phyloP scores from a whole-genome alignment of 1,139 yeast genomes.

The Lodderomyces parapsilosis region DNA sequence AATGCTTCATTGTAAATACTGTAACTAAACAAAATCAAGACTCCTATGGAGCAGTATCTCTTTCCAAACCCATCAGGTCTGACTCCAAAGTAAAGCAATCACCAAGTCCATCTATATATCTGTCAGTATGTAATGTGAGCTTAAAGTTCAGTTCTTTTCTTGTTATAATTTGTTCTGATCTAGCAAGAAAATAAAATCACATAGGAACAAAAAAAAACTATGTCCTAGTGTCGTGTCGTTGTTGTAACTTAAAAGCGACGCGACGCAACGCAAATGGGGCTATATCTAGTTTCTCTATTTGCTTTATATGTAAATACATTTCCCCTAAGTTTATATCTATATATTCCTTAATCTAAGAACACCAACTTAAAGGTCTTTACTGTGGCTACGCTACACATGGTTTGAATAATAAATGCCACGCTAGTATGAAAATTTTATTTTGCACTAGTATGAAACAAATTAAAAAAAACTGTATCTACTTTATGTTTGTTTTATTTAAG shows the following conservation, averaged over 20 bases:
- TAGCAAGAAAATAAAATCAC: background rate
- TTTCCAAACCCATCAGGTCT: background rate
- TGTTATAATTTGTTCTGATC: background rate
- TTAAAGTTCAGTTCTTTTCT: background rate
- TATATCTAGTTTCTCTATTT: background rate
- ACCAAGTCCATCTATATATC: background rate
- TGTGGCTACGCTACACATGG: background rate
- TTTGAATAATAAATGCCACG: no score
- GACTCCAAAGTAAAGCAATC: background rate
- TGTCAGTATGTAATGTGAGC: background rate
- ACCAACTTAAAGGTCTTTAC: background rate
- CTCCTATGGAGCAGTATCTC: no score
- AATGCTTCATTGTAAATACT: no score
- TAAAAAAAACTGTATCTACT: no score
- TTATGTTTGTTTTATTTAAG: no score
- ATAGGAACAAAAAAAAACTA: conserved; percentile 1
- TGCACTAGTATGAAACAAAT: background rate
- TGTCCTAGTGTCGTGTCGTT: background rate
- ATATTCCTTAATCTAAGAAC: background rate
- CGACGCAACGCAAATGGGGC: background rate
- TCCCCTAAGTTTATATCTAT: background rate
- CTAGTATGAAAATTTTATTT: background rate
- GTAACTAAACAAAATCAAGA: no score
- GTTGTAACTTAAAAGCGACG: background rate
- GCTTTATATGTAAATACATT: background rate